These are phyloP conservation scores for Jaenimonas drosophilae DNA, from an alignment of 208 protist genomes.

Conservation along the genomic window DNA sequence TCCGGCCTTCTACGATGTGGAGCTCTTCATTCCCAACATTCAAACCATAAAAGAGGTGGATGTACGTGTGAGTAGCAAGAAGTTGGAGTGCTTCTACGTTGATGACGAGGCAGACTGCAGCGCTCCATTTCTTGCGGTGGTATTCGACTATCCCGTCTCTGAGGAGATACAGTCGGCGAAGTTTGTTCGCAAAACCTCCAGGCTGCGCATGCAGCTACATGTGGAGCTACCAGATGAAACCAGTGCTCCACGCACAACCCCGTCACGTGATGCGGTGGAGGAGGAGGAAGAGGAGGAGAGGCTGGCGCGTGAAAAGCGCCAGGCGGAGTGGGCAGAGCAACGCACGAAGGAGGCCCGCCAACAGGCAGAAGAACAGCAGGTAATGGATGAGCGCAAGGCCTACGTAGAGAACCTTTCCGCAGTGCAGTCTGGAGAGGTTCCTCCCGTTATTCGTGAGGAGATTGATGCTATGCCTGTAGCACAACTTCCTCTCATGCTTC, in stretches of 20 bases:
- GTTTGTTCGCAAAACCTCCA: constrained; percentile 61
- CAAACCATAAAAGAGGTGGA: constrained; percentile 74
- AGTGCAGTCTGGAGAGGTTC: constrained; percentile 64
- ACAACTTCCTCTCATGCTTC: constrained; percentile 57
- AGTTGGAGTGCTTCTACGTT: constrained; percentile 47
- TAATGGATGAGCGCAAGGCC: constrained; percentile 55
- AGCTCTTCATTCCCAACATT: constrained; percentile 64
- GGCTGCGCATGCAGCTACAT: constrained; percentile 38
- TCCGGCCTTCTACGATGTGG: constrained; percentile 41
- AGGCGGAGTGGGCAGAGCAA: constrained; percentile 18
- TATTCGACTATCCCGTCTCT: constrained; percentile 72
- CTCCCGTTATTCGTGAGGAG: constrained; percentile 58
- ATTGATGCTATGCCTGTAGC: constrained; percentile 60
- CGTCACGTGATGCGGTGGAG: constrained; percentile 48
- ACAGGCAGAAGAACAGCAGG: constrained; percentile 30
- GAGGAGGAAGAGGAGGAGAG: constrained; percentile 58
- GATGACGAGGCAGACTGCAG: constrained; percentile 20
- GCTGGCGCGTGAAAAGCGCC: constrained; percentile 11
- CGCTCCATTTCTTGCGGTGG: constrained; percentile 40
- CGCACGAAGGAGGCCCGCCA: constrained; percentile 16
- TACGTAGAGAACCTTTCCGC: constrained; percentile 72
- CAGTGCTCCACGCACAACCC: constrained; percentile 15
- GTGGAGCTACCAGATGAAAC: constrained; percentile 76
- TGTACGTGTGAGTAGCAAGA: constrained; percentile 34
- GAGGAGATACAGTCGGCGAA: constrained; percentile 50